Evolutionary conservation across 2,329 filamentous ascomycete species (phyloP).

Genomic region (Penicillium crustosum): DNA sequence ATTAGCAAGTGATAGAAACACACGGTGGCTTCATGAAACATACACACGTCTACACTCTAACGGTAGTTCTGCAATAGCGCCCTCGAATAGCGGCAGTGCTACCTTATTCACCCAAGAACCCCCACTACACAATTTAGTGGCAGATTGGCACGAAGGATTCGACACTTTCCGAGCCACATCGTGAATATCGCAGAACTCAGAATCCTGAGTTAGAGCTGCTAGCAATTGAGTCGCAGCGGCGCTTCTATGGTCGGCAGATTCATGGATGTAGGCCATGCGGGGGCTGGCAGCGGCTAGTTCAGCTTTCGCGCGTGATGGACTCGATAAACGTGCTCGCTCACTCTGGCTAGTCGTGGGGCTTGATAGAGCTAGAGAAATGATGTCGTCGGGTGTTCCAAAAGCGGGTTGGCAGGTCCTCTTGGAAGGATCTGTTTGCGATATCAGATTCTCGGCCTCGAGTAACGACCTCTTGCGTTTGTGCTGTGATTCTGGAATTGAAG

Average conservation of each 20-base stretch:
- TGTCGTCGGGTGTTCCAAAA: not conserved
- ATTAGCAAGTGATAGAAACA: not conserved
- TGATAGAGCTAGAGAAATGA: not conserved
- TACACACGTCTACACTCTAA: not conserved
- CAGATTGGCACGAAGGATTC: not conserved
- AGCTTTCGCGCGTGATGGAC: not conserved
- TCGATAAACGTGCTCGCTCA: not conserved
- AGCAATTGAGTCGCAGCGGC: not conserved
- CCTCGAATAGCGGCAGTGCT: not conserved
- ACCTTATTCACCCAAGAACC: not conserved
- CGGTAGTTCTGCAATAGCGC: not conserved
- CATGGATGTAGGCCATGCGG: not conserved
- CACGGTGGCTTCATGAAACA: not conserved
- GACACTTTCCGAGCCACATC: not conserved
- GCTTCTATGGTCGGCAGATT: not conserved
- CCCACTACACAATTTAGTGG: not conserved
- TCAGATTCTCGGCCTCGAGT: not conserved
- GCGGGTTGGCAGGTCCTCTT: not conserved
- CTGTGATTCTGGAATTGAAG: not conserved
- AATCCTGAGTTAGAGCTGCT: not conserved
- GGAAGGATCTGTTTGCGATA: not conserved
- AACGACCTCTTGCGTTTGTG: not conserved
- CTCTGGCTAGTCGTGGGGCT: not conserved
- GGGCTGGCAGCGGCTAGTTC: not conserved
- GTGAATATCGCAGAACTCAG: not conserved